Base-by-base conservation (phyloP, 805 yeast genomes). In the Wickerhamomyces chaumierensis region DNA sequence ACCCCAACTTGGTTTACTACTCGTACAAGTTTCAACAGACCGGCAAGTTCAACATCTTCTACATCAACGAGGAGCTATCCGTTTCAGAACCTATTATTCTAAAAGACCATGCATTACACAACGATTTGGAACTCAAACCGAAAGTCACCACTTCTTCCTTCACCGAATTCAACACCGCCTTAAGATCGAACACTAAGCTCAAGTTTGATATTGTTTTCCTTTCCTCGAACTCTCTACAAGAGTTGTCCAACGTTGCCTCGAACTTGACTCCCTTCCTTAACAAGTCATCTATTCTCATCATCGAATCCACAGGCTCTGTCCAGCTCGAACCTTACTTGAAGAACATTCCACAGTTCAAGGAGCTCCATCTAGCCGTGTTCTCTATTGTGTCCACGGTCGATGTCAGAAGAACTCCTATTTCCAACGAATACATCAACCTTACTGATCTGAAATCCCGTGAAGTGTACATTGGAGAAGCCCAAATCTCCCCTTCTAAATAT, bases 251-350 rank as follows among this genome's bases (percentile, higher is more conserved):
- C 1, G 32, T 66, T 12, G 61, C 72, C 17, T 41, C 62, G 3
- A 58, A 61, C 32, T 47, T 73, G 34, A 48, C 59, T 5, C 54
- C 65, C 0, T 43, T 66, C 19, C 44, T 72, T 29, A 60, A 58
- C 36, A 55, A 55, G 43, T 68, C 54, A 32, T 68, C 86, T 19
- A 61, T 76, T 27, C 60, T 82, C 3, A 60, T 81, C 19, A 60
- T 82, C 29, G 94, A 82, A 58, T 71, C 78, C 36, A 74, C 85
- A 2, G 84, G 85, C 4, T 81, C 72, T 52, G 73, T 82, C 40
- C 79, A 79, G 54, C 56, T 82, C 38, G 90, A 82, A 55, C 81
- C 83, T 7, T 81, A 81, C 52, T 68, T 79, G 31, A 71, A 76
- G 40, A 73, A 84, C 36, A 78, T 86, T 17, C 71, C 87, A 14